Evolutionary conservation across 1,139 yeast species (phyloP).

Genomic region (Hyphopichia pseudoburtonii): DNA sequence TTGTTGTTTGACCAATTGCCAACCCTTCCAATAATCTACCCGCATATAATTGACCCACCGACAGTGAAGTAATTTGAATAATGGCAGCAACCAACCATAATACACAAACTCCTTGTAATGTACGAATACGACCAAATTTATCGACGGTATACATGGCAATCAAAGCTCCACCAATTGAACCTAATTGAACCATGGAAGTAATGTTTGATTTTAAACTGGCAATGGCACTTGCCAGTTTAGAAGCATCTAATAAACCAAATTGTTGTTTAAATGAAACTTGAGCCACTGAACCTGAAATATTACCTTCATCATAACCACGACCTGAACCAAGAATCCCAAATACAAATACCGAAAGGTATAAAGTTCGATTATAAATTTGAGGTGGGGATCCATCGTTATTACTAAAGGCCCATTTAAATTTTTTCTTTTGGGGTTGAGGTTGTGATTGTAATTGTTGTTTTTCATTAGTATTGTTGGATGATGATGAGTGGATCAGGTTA

Average conservation of each 20-base stretch:
- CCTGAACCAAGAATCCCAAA: conserved; percentile 62
- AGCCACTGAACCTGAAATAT: conserved; percentile 45
- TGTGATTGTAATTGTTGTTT: background rate
- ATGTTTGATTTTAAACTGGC: conserved; percentile 56
- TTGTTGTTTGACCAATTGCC: conserved; percentile 57
- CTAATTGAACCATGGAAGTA: conserved; percentile 62
- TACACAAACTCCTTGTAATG: conserved; percentile 45
- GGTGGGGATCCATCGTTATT: conserved; percentile 46
- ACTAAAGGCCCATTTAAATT: conserved; percentile 21
- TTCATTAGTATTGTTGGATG: no score
- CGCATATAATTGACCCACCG: conserved; percentile 51
- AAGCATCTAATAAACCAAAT: conserved; percentile 48
- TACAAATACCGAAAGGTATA: conserved; percentile 48
- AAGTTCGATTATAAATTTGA: conserved; percentile 48
- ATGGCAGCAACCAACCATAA: conserved; percentile 49
- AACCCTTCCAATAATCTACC: conserved; percentile 57
- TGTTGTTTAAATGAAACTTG: conserved; percentile 41
- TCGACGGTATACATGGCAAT: conserved; percentile 53
- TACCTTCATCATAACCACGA: conserved; percentile 64
- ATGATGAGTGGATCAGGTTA: no score
- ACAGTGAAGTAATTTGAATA: conserved; percentile 46
- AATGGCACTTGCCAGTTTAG: conserved; percentile 31
- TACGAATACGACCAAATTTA: conserved; percentile 53
- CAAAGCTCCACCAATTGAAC: conserved; percentile 57
- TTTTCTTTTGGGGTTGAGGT: conserved; percentile 2